Conservation (phyloP, 768 basidiomycete genomes). For the Chalciporus sphaerocephalus region DNA sequence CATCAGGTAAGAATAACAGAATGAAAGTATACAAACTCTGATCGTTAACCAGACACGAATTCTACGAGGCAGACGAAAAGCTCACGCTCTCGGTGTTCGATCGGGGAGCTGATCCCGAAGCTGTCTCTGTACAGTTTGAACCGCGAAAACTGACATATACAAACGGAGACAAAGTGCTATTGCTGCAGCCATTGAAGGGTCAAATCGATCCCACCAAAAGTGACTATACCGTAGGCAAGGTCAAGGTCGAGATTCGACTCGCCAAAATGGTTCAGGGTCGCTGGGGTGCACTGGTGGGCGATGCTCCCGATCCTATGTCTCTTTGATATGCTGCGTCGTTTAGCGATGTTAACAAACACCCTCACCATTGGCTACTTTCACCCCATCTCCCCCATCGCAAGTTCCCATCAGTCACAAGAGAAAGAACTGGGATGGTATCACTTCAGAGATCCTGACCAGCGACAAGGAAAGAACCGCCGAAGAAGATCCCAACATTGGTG, state of each 20-base stretch:
- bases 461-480: conserved; percentile 69
- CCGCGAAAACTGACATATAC: conserved; percentile 53
- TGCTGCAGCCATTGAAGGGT: conserved; percentile 76
- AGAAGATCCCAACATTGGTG: conserved; percentile 86
- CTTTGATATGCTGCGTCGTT: not conserved
- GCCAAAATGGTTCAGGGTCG: conserved; percentile 60
- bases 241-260: conserved; percentile 85
- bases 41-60: conserved; percentile 60
- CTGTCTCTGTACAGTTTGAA: conserved; percentile 60
- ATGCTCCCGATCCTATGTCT: conserved; percentile 67
- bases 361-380: conserved; percentile 15
- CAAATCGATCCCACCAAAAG: conserved; percentile 66
- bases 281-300: conserved; percentile 76
- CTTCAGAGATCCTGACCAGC: conserved; percentile 54
- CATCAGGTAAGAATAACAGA: conserved; percentile 20
- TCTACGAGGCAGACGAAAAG: conserved; percentile 80
- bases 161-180: conserved; percentile 66
- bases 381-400: conserved; percentile 33
- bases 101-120: conserved; percentile 62
- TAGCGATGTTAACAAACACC: not conserved
- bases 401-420: conserved; percentile 37
- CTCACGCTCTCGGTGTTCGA: conserved; percentile 76
- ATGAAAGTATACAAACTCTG: not conserved
- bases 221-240: conserved; percentile 67
- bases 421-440: conserved; percentile 92